These are phyloP conservation scores for Tetrastigma voinierianum DNA, from an alignment of 164 flowering plant genomes.

Conservation along the genomic window DNA sequence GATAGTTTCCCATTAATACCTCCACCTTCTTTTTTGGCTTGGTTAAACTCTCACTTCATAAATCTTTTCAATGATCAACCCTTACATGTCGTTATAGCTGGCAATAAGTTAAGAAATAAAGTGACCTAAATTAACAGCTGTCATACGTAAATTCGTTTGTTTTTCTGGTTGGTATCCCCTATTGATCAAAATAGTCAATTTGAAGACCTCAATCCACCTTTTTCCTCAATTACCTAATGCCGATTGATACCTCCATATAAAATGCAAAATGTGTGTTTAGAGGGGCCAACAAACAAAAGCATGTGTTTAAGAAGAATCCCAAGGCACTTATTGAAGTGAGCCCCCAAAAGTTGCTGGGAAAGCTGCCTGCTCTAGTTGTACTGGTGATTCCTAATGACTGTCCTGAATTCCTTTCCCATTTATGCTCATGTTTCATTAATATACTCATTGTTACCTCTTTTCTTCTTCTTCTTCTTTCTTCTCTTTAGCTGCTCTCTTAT, in stretches of 20 bases:
- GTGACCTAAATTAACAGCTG: conserved; percentile 77
- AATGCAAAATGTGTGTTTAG: conserved; percentile 74
- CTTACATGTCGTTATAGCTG: conserved; percentile 55
- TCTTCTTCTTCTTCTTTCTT: no score
- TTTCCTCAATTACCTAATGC: background rate
- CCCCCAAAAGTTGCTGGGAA: conserved; percentile 91
- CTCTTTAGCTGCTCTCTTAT: no score
- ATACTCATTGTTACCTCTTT: background rate
- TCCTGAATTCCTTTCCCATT: background rate
- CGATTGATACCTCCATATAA: background rate
- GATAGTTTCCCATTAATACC: no score
- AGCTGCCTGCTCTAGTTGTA: conserved; percentile 97
- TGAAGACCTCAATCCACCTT: background rate
- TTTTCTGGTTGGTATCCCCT: conserved; percentile 61
- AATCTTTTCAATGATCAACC: background rate
- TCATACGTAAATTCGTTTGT: conserved; percentile 72
- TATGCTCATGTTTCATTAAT: background rate
- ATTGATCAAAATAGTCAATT: background rate
- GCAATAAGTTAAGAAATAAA: conserved; percentile 75
- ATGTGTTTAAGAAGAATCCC: conserved; percentile 83
- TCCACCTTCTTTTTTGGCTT: no score
- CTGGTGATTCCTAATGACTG: conserved; percentile 54
- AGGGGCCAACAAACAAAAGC: conserved; percentile 96
- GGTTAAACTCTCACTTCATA: background rate
- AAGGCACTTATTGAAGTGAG: conserved; percentile 83